These are phyloP conservation scores for Coniochaeta sp. DNA, from an alignment of 2,329 filamentous ascomycete genomes.

Conservation along the genomic window DNA sequence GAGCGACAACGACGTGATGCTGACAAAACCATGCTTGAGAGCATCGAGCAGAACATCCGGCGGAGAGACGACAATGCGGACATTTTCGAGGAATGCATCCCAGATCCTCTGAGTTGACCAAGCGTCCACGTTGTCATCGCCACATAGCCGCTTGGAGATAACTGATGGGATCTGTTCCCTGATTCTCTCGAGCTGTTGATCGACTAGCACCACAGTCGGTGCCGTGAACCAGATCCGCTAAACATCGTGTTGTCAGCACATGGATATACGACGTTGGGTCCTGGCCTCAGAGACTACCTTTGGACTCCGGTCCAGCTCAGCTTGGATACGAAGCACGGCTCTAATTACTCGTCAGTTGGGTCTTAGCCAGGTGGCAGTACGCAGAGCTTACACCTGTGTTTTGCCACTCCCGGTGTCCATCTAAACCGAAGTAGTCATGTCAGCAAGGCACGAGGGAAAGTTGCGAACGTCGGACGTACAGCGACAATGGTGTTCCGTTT, in stretches of 20 bases:
- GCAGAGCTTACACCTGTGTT: constrained; percentile 56
- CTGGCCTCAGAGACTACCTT: constrained; percentile 36
- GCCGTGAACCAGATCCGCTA: constrained; percentile 67
- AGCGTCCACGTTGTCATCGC: constrained; percentile 61
- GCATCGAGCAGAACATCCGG: constrained; percentile 70
- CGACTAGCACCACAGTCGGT: constrained; percentile 60
- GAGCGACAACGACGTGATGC: constrained; percentile 54
- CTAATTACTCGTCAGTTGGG: constrained; percentile 28
- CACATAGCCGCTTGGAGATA: constrained; percentile 56
- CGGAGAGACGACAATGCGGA: constrained; percentile 71
- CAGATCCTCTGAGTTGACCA: constrained; percentile 65
- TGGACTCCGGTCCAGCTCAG: constrained; percentile 50
- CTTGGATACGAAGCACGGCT: constrained; percentile 59
- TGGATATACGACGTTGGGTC: not conserved
- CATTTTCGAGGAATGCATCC: constrained; percentile 56
- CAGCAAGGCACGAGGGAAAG: not conserved
- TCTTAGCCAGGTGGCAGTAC: not conserved
- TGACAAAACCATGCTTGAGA: constrained; percentile 66
- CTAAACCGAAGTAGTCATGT: constrained; percentile 26
- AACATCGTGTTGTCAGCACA: not conserved
- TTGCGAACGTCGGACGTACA: constrained; percentile 30
- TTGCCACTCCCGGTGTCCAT: constrained; percentile 80
- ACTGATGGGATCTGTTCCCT: constrained; percentile 50
- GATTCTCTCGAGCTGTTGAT: constrained; percentile 59
- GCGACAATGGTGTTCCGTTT: constrained; percentile 64